Conservation (phyloP, 441 rosid species). For the Adansonia madagascariensis region DNA sequence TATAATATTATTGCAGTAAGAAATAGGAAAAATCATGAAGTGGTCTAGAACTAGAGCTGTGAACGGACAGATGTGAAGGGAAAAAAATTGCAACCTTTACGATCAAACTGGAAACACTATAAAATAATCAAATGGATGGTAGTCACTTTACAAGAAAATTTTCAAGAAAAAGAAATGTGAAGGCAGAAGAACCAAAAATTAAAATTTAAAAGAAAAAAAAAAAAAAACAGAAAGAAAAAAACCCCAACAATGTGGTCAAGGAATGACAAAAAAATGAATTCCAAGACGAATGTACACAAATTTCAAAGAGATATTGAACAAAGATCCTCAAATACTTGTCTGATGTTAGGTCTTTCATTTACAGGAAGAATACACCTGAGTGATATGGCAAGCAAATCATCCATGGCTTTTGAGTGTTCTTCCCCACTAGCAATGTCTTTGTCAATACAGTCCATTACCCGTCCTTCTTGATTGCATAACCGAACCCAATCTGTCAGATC, state of each 20-base stretch:
- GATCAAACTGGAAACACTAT: slow-evolving; percentile 51
- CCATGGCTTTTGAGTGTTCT: slow-evolving; percentile 84
- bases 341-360: slow-evolving; percentile 89
- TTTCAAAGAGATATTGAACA: slow-evolving; percentile 67
- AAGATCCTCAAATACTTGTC: slow-evolving; percentile 75
- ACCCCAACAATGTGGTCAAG: slow-evolving; percentile 48
- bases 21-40: no score
- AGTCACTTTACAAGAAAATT: slow-evolving; percentile 60
- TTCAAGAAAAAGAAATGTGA: slow-evolving; percentile 30
- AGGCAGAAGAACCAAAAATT: slow-evolving; percentile 29
- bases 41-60: no score
- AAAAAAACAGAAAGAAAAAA: slow-evolving; percentile 5
- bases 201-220: slow-evolving; percentile 39
- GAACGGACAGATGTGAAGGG: neutral
- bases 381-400: slow-evolving; percentile 80
- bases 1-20: no score
- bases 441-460: slow-evolving; percentile 91
- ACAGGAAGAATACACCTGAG: slow-evolving; percentile 81
- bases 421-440: slow-evolving; percentile 85
- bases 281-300: slow-evolving; percentile 79
- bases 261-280: slow-evolving; percentile 50
- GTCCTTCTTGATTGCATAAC: slow-evolving; percentile 82
- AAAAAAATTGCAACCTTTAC: slow-evolving; percentile 33
- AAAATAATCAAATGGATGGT: slow-evolving; percentile 59
- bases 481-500: slow-evolving; percentile 92